Percentiles rank a stretch among this genome's conserved stretches.
Conservation (phyloP, 441 rosid species). For the Raphanus hybrid region DNA sequence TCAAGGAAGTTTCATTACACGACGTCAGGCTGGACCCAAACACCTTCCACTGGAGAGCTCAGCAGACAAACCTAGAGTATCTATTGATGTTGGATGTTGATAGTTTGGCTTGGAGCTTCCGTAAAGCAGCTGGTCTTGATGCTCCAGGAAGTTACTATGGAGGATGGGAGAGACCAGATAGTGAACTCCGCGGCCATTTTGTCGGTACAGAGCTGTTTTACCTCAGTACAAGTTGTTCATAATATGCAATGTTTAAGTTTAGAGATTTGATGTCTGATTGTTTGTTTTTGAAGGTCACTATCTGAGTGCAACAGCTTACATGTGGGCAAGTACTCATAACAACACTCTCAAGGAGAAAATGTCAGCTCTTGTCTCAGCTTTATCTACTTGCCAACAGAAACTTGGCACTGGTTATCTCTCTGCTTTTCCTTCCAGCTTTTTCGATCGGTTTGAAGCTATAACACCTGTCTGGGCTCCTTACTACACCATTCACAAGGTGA, state of each 20-base stretch:
- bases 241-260: slow-evolving; percentile 9
- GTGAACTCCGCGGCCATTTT: slow-evolving; percentile 91
- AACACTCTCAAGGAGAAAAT: slow-evolving; percentile 69
- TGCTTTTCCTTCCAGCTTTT: slow-evolving; percentile 82
- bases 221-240: slow-evolving; percentile 1
- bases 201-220: slow-evolving; percentile 61
- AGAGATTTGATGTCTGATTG: slow-evolving; percentile 10
- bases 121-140: slow-evolving; percentile 75
- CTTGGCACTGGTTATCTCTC: slow-evolving; percentile 83
- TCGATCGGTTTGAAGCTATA: slow-evolving; percentile 87
- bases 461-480: slow-evolving; percentile 97
- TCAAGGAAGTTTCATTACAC: slow-evolving; percentile 78
- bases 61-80: slow-evolving; percentile 87
- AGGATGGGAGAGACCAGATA: slow-evolving; percentile 77
- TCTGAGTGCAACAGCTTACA: slow-evolving; percentile 84
- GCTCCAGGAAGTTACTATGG: slow-evolving; percentile 70
- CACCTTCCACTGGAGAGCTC: slow-evolving; percentile 73
- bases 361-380: slow-evolving; percentile 71
- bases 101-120: slow-evolving; percentile 78
- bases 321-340: slow-evolving; percentile 96
- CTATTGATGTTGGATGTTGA: slow-evolving; percentile 80
- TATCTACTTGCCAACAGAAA: slow-evolving; percentile 76
- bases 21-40: slow-evolving; percentile 70
- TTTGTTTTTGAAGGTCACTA: slow-evolving; percentile 78
- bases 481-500: slow-evolving; percentile 95